Evolutionary conservation across 768 basidiomycete genomes (phyloP), one percentile per base, ranked within the genome.

Genomic region (Chalciporus piperatus): DNA sequence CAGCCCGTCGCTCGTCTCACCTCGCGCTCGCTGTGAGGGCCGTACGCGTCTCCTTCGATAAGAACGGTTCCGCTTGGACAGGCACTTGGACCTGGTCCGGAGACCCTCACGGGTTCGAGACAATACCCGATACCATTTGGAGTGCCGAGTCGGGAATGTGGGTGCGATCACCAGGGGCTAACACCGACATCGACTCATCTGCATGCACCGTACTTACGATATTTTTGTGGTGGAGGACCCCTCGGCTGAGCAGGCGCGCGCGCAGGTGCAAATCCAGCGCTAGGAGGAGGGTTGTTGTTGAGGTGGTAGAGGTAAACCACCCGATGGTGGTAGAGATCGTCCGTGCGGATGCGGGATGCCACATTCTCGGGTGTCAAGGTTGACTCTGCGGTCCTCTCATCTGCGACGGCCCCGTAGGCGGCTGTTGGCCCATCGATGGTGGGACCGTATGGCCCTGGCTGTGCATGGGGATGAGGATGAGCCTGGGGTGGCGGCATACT

Each of bases 101-200:
- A n/a, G n/a, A n/a, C n/a, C n/a, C n/a, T n/a, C n/a, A n/a, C n/a
- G n/a, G n/a, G n/a, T n/a, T n/a, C n/a, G n/a, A n/a, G n/a, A n/a
- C n/a, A n/a, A n/a, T n/a, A n/a, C n/a, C n/a, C n/a, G n/a, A n/a
- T n/a, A n/a, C n/a, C n/a, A n/a, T n/a, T n/a, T n/a, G 83, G 50
- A 75, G 68, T 19, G 80, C 76, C 41, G 76, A 72, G 8, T 85
- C 83, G 1, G 93, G 87, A 47, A 98, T 97, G 67, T 98, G 96
- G n/a, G 81, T 82, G 25, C 94, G 79, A 66, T 98, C 96, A 49
- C 96, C 95, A 46, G 84, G 77, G 39, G 95, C 93, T 96, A 64
- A 22, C 22, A 4, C 22, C n/a, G 28, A 30, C 28, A 11, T 11
- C 28, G 11, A 22, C 22, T 30, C 28, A 11, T 30, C 28, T 8